A percentile compares a stretch with the other conserved stretches of the same genome.
Evolutionary conservation across 2,329 filamentous ascomycete genomes (phyloP).

Genomic region (Podosphaera xanthii): DNA sequence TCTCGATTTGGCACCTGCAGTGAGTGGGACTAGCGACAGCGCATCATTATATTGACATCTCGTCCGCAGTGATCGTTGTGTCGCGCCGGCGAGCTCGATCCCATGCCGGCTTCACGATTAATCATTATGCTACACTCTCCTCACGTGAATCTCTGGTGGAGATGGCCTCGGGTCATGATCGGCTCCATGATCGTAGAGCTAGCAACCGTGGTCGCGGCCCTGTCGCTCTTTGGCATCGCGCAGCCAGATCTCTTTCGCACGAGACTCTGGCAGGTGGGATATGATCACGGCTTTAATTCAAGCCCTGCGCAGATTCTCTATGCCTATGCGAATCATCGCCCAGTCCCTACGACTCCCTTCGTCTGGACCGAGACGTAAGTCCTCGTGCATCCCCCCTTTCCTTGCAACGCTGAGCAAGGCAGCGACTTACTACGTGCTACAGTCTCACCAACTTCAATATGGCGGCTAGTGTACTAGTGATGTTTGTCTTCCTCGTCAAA

Average conservation of each 20-base stretch:
- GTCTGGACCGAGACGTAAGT: slow-evolving; percentile 55
- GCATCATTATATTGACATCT: no score
- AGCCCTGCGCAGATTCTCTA: slow-evolving; percentile 46
- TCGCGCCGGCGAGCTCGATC: no score
- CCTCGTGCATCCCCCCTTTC: not conserved
- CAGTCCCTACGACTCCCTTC: slow-evolving; percentile 37
- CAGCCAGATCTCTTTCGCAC: slow-evolving; percentile 52
- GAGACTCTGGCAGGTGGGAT: slow-evolving; percentile 50
- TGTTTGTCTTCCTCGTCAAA: slow-evolving; percentile 55
- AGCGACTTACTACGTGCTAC: slow-evolving; percentile 5
- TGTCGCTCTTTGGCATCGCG: slow-evolving; percentile 51
- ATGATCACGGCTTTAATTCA: slow-evolving; percentile 49
- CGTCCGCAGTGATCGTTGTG: no score
- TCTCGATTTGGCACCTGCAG: no score
- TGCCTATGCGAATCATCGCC: slow-evolving; percentile 47
- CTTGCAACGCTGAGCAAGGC: not conserved
- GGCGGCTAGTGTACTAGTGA: slow-evolving; percentile 50
- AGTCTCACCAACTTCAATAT: slow-evolving; percentile 59
- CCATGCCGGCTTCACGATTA: no score
- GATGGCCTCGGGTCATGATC: slow-evolving; percentile 22
- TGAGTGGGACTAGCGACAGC: no score
- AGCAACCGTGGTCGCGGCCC: slow-evolving; percentile 35
- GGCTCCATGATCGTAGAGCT: slow-evolving; percentile 43
- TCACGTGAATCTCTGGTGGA: slow-evolving; percentile 18
- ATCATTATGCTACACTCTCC: no score